phyloP scores from a whole-genome alignment of 2,329 filamentous ascomycete genomes.

The Lachnellula cervina region DNA sequence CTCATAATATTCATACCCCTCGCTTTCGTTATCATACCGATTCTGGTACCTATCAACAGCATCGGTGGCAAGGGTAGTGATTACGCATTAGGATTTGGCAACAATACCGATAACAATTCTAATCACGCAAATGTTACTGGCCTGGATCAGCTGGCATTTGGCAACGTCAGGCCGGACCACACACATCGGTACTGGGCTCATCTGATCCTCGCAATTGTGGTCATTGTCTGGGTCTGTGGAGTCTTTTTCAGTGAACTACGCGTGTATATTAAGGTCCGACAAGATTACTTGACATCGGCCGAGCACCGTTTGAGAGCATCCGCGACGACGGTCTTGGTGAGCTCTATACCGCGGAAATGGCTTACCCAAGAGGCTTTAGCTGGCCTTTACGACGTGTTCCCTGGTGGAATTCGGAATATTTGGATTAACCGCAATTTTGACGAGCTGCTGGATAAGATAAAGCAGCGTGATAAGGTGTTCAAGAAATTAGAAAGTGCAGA shows the following conservation, averaged over 20 bases:
- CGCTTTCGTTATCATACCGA: constrained; percentile 70
- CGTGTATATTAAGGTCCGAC: constrained; percentile 86
- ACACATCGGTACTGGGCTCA: constrained; percentile 78
- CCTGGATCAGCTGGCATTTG: constrained; percentile 80
- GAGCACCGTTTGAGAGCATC: constrained; percentile 91
- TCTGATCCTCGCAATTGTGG: constrained; percentile 68
- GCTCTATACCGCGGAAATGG: constrained; percentile 87
- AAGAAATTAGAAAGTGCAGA: constrained; percentile 72
- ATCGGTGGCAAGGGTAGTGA: constrained; percentile 58
- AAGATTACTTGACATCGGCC: constrained; percentile 90
- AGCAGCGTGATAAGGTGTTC: constrained; percentile 67
- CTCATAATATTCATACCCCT: constrained; percentile 90
- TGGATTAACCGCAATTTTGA: constrained; percentile 94
- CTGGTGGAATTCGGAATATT: constrained; percentile 88
- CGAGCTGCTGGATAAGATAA: constrained; percentile 76
- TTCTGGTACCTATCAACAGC: constrained; percentile 81
- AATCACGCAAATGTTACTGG: constrained; percentile 41
- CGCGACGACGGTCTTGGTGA: constrained; percentile 91
- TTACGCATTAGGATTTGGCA: constrained; percentile 32
- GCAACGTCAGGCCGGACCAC: constrained; percentile 68
- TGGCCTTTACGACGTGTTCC: constrained; percentile 90
- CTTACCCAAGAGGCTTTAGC: constrained; percentile 74
- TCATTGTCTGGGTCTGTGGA: constrained; percentile 79
- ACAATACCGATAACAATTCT: constrained; percentile 28
- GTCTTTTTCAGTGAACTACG: constrained; percentile 83